Percentiles rank a stretch among this genome's conserved stretches.
Evolutionary conservation across 805 yeast species (phyloP).

Genomic region (Saccharomyces mikatae): DNA sequence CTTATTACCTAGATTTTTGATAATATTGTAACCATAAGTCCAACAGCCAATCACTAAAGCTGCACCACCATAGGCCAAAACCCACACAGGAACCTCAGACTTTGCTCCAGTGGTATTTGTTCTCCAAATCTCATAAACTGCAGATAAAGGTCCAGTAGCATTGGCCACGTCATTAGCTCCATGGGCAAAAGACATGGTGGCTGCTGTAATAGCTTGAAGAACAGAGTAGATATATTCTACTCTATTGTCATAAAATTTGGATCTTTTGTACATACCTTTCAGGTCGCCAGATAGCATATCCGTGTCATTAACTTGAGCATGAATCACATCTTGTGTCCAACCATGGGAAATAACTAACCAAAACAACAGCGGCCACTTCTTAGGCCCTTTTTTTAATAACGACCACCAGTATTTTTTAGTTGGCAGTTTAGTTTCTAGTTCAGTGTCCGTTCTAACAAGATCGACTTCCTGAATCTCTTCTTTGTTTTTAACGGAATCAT

Average conservation of each 20-base stretch:
- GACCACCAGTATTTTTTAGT: constrained; percentile 34
- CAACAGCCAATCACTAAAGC: constrained; percentile 61
- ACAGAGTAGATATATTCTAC: constrained; percentile 61
- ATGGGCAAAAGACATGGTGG: constrained; percentile 75
- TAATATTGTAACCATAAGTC: constrained; percentile 65
- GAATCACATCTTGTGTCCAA: constrained; percentile 54
- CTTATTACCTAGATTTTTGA: constrained; percentile 65
- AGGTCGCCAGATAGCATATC: constrained; percentile 41
- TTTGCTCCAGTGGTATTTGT: constrained; percentile 38
- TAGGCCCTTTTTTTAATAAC: constrained; percentile 39
- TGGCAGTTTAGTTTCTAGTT: constrained; percentile 18
- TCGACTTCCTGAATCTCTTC: constrained; percentile 18
- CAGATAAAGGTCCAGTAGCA: constrained; percentile 68
- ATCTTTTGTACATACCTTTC: constrained; percentile 43
- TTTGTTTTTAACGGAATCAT: constrained; percentile 12
- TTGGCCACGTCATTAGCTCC: constrained; percentile 76
- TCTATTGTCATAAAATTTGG: constrained; percentile 64
- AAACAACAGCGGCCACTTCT: constrained; percentile 45
- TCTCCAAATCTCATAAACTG: constrained; percentile 56
- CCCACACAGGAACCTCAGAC: constrained; percentile 63
- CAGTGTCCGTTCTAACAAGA: constrained; percentile 8
- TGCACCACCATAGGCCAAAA: constrained; percentile 58
- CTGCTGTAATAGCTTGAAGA: constrained; percentile 64
- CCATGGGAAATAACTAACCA: constrained; percentile 51
- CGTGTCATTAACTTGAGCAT: constrained; percentile 34